Evolutionary conservation across 2,329 filamentous ascomycete species (phyloP), one percentile per base, ranked within the genome.

Genomic region (Xylariaceae sp.): DNA sequence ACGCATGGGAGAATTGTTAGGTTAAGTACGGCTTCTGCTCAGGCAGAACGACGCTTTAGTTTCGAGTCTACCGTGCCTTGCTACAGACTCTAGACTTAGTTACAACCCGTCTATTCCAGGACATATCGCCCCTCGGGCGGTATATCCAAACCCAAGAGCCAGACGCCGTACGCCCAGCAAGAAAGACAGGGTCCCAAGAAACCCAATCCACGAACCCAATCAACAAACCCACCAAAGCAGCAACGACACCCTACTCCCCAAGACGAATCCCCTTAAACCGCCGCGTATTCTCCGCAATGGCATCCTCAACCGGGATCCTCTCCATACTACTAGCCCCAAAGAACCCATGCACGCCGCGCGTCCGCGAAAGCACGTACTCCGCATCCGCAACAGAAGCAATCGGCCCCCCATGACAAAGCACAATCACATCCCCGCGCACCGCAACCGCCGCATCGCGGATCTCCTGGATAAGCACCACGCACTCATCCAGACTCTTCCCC

Each of bases 301-400:
- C 85, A 54, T 78, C 72, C 65, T 88, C 85, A 10, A 88, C 85
- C 0, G 85, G 85, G 57, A 88, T 68, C 41, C 85, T 72, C 68
- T 88, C 85, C 80, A 88, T 86, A 50, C 80, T 83, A 57, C 83
- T 87, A 10, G 85, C 86, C 0, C 85, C 86, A 62, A 83, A 88
- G 67, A 89, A 88, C 0, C 86, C 85, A 70, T 88, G 84, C n/a
- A 88, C 72, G 0, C 84, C 85, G 37, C 74, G 77, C 0, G 82
- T 85, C 59, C 78, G 71, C 19, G 73, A 73, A 29, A 88, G 72
- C 9, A 88, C 78, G 65, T 81, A 86, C 58, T 79, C 72, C 0
- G 85, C 85, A 66, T 88, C 84, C 44, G 80, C 71, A 0, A 83
- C 82, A 48, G 75, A 75, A 3, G 84, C 83, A 58, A 89, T 85